Conservation (phyloP, 2,329 filamentous ascomycete genomes). For the Cladosporium sp. region DNA sequence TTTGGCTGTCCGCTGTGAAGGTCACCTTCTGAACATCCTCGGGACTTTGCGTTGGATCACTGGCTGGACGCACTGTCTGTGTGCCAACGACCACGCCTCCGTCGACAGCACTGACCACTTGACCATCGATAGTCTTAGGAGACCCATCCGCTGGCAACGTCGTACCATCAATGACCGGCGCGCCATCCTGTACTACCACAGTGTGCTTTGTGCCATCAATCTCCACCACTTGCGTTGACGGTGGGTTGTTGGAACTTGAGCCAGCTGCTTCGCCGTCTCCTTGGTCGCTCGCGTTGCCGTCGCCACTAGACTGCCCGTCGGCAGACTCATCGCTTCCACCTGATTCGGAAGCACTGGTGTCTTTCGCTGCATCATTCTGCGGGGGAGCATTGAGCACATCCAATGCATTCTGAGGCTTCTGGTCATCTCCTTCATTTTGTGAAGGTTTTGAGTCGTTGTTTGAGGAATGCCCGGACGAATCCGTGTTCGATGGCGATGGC, state of each 20-base stretch:
- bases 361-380: not conserved
- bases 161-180: constrained; percentile 8
- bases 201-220: constrained; percentile 8
- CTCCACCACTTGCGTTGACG: not conserved
- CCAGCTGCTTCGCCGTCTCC: not conserved
- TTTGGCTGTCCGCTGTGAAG: constrained; percentile 11
- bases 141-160: not conserved
- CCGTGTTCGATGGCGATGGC: not conserved
- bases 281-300: not conserved
- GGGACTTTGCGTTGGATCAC: not conserved
- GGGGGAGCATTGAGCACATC: not conserved
- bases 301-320: not conserved
- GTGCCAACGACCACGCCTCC: not conserved
- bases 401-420: not conserved
- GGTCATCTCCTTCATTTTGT: not conserved
- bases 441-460: not conserved
- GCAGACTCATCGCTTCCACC: not conserved
- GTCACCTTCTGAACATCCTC: not conserved
- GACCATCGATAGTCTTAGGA: constrained; percentile 2
- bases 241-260: not conserved
- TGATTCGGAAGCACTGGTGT: not conserved
- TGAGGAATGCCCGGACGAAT: not conserved
- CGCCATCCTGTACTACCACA: constrained; percentile 57
- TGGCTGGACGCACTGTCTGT: not conserved
- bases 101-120: not conserved